Percentiles rank a stretch among this genome's conserved stretches.
Conservation (phyloP, 192 early-diverging fungal species). For the Linnemannia hyalina region DNA sequence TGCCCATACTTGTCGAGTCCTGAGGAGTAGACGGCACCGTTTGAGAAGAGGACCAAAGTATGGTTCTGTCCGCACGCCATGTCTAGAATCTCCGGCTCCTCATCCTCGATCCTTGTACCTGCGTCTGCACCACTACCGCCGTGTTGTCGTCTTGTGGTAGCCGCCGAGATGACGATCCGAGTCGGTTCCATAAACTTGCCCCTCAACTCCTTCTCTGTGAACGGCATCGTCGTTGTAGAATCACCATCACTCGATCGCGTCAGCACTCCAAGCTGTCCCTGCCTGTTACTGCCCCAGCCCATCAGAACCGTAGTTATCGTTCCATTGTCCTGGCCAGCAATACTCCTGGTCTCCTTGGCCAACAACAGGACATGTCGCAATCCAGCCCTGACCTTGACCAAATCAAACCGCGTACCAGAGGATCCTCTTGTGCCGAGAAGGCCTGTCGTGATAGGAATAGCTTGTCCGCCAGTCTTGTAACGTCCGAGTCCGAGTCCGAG, state of each 20-base stretch:
- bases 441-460: constrained; percentile 21
- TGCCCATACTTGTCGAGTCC: constrained; percentile 79
- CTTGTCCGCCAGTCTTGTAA: constrained; percentile 32
- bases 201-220: constrained; percentile 29
- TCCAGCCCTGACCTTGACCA: constrained; percentile 71
- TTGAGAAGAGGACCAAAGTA: constrained; percentile 62
- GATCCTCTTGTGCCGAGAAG: background rate
- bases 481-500: constrained; percentile 58
- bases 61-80: constrained; percentile 78
- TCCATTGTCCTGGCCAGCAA: background rate
- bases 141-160: background rate
- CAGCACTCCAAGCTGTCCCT: constrained; percentile 67
- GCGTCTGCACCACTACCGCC: background rate
- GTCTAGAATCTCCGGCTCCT: constrained; percentile 52
- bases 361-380: constrained; percentile 74
- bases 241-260: constrained; percentile 2
- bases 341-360: constrained; percentile 35
- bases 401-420: constrained; percentile 5
- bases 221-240: background rate
- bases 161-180: constrained; percentile 18
- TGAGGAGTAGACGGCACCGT: constrained; percentile 63
- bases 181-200: constrained; percentile 52
- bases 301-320: constrained; percentile 16
- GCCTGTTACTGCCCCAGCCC: constrained; percentile 70
- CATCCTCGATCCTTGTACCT: background rate